Base-by-base conservation (phyloP, 768 basidiomycete genomes). In the Boletus rubroflammeus region DNA sequence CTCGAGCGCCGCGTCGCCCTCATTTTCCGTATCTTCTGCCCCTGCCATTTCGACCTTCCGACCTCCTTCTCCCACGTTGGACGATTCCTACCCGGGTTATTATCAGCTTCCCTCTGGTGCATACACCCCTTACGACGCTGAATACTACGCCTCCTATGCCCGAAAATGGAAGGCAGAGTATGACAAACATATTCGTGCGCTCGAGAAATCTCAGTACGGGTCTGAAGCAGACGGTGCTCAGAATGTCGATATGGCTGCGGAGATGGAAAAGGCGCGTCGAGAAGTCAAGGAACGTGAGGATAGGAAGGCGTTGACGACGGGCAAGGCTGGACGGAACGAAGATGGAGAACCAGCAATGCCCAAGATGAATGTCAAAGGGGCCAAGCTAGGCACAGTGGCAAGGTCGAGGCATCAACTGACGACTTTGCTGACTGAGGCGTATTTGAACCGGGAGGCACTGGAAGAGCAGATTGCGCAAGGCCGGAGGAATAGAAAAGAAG, bases 381-480 rank as follows among this genome's bases (percentile, higher is more conserved):
- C 87, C 56, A 90, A 90, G 62, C 65, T 82, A 44, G 83, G 85
- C 54, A 76, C 82, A 15, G 77, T 84, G 51, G 92, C 92, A 3
- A 76, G 83, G 5, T 81, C 85, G 28, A 75, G 90, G 54, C 87
- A 90, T 71, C 92, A 94, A 61, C 69, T 94, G 46, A 82, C 90
- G 6, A 88, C 90, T 0, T 74, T 94, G 50, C 76, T 94, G 41
- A 85, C 82, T 38, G 88, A 93, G 53, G 92, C 92, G 1, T 93
- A 91, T 65, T 71, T 83, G 65, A 93, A 93, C 63, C 82, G 91
- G 31, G 91, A 91, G 50, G 83, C 81, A 0, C 62, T 94, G 58
- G 92, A 94, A 67, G 90, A 92, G 55, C 83, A 73, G 72, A 90
- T 93, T 59, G 91, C 92, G 0, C 84, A 91, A 69, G 90, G 86